Conservation (phyloP, 2,329 filamentous ascomycete species). For the Fulvia fulva region DNA sequence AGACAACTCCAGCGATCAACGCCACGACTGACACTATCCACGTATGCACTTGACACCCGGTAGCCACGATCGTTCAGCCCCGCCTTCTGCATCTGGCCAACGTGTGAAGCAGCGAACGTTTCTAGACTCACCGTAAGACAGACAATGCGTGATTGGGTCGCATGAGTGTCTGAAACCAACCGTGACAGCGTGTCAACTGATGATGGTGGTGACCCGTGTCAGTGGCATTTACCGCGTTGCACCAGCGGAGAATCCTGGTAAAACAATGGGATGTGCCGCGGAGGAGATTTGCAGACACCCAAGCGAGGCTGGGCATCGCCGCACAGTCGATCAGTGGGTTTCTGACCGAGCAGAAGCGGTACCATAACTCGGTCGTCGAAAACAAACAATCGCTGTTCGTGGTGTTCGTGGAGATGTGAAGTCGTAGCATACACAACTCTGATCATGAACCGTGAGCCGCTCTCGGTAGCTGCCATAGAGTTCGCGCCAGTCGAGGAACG, state of each 20-base stretch:
- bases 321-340: background rate
- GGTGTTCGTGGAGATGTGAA: background rate
- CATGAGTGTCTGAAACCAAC: background rate
- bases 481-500: conserved; percentile 18
- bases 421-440: background rate
- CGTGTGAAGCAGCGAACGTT: background rate
- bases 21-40: too few species aligned
- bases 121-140: background rate
- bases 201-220: background rate
- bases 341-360: background rate
- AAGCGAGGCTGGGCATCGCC: conserved; percentile 3
- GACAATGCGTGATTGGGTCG: background rate
- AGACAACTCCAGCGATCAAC: too few species aligned
- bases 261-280: conserved; percentile 2
- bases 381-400: background rate
- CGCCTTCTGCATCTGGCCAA: background rate
- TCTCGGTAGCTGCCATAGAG: conserved; percentile 24
- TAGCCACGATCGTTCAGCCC: background rate
- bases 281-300: background rate
- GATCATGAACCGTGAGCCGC: conserved; percentile 8
- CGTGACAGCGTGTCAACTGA: background rate
- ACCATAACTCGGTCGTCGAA: background rate
- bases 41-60: too few species aligned
- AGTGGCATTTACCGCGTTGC: conserved; percentile 3
- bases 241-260: conserved; percentile 3